These are phyloP conservation scores for Solanum ahanhuiri DNA, from an alignment of 257 asterid species.

Conservation along the genomic window DNA sequence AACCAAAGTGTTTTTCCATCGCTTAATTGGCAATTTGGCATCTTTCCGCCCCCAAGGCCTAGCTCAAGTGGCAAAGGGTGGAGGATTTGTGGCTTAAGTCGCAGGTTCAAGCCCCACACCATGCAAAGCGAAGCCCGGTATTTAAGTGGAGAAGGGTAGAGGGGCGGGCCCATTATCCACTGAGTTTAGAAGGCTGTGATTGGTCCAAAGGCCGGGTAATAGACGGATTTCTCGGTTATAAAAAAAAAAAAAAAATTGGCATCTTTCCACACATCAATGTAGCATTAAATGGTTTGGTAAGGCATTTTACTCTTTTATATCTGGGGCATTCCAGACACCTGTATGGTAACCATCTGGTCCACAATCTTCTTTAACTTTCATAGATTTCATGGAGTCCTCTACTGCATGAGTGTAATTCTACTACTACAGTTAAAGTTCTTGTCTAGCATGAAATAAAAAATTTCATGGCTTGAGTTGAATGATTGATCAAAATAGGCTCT, in stretches of 20 bases:
- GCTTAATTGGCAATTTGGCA: background rate
- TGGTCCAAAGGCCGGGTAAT: too few relatives aligned
- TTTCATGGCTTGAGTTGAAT: background rate
- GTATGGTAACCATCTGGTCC: background rate
- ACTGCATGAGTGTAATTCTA: background rate
- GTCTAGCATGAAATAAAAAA: background rate
- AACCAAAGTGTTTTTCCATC: background rate
- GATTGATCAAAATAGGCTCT: background rate
- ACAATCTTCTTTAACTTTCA: background rate
- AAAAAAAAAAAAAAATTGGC: too few relatives aligned
- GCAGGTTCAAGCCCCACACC: too few relatives aligned
- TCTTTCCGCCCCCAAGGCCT: too few relatives aligned
- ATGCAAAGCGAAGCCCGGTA: too few relatives aligned
- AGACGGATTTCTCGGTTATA: too few relatives aligned
- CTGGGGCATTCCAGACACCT: background rate
- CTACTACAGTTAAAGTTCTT: background rate
- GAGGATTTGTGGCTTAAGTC: too few relatives aligned
- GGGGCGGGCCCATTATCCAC: too few relatives aligned
- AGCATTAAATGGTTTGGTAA: background rate
- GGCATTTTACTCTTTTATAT: background rate
- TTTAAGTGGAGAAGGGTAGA: too few relatives aligned
- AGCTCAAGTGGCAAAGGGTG: too few relatives aligned
- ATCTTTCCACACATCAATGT: background rate
- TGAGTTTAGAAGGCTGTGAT: too few relatives aligned
- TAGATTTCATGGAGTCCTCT: background rate